Evolutionary conservation across 2,329 filamentous ascomycete species (phyloP), one percentile per base, ranked within the genome.

Genomic region (Paracamarosporium sp.): DNA sequence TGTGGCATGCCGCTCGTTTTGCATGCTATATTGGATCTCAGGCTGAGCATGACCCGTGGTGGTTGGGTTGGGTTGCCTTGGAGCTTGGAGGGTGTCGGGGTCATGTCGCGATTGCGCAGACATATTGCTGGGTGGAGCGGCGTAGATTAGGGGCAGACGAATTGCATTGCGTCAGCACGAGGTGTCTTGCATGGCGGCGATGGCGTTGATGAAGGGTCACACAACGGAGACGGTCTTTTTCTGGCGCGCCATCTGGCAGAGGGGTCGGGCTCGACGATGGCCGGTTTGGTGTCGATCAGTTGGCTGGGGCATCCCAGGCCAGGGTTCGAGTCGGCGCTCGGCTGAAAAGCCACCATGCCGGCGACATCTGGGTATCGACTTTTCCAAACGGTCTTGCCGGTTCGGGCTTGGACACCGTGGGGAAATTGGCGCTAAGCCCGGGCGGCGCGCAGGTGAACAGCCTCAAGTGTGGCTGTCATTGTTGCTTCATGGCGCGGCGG

Each of bases 321-420:
- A 71, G 70, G 72, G 64, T 69, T 62, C 41, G 55, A 72, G 48
- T 41, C 70, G 70, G 70, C 66, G 70, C 71, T 73, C 70, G 71
- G 70, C 69, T 72, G 70, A 66, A 63, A 66, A 69, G 71, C 67
- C 70, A 73, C 60, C 59, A 61, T 35, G 59, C 60, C 66, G 72
- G 73, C 68, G 69, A 75, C 70, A 74, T 73, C 65, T 72, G 64
- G 63, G 68, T 68, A 67, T 74, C 70, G 65, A 73, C 50, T 43
- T 64, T 55, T 61, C 52, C 58, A 52, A 69, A 73, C 70, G 68
- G 69, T 65, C 60, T 68, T 74, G 60, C 73, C 67, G 57, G 35
- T 64, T 71, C 53, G 35, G 59, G 72, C 56, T 55, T 70, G 71
- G 70, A 65, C 52, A 60, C 67, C 67, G 70, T 74, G 70, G 69